Evolutionary conservation across 2,329 filamentous ascomycete species (phyloP).

Genomic region (Bipolaris zeicola): DNA sequence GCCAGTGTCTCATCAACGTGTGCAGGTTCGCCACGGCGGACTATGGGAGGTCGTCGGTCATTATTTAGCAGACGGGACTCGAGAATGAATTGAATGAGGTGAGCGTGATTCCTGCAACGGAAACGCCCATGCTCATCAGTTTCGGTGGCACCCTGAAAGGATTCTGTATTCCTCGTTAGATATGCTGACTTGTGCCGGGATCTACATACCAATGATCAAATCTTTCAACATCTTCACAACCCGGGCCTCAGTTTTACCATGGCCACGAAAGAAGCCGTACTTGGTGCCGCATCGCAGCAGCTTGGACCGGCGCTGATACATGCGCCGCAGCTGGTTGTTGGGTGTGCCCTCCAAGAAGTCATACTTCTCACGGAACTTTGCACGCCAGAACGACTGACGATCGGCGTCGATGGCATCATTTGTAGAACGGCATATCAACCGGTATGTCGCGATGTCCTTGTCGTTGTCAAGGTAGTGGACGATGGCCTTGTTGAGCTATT

Average conservation of each 20-base stretch:
- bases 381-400: slow-evolving; percentile 55
- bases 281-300: slow-evolving; percentile 25
- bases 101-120: slow-evolving; percentile 43
- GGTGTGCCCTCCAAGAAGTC: slow-evolving; percentile 38
- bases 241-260: slow-evolving; percentile 34
- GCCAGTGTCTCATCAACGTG: slow-evolving; percentile 25
- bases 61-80: slow-evolving; percentile 36
- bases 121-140: slow-evolving; percentile 28
- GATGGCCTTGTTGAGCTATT: slow-evolving; percentile 51
- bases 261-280: slow-evolving; percentile 28
- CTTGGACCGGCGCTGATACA: slow-evolving; percentile 44
- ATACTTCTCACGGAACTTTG: slow-evolving; percentile 51
- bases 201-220: slow-evolving; percentile 53
- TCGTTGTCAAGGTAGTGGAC: slow-evolving; percentile 48
- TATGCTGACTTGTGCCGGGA: not conserved
- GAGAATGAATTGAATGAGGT: slow-evolving; percentile 39
- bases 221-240: slow-evolving; percentile 49
- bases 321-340: slow-evolving; percentile 41
- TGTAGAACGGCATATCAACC: slow-evolving; percentile 48
- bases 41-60: slow-evolving; percentile 27
- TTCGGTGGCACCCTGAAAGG: slow-evolving; percentile 33
- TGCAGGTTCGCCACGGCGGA: slow-evolving; percentile 6
- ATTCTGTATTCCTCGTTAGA: slow-evolving; percentile 26
- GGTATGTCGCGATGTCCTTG: slow-evolving; percentile 52
- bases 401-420: slow-evolving; percentile 50